These are phyloP conservation scores for Fusarium chlamydosporum DNA, from an alignment of 2,329 filamentous ascomycete species.

Conservation along the genomic window DNA sequence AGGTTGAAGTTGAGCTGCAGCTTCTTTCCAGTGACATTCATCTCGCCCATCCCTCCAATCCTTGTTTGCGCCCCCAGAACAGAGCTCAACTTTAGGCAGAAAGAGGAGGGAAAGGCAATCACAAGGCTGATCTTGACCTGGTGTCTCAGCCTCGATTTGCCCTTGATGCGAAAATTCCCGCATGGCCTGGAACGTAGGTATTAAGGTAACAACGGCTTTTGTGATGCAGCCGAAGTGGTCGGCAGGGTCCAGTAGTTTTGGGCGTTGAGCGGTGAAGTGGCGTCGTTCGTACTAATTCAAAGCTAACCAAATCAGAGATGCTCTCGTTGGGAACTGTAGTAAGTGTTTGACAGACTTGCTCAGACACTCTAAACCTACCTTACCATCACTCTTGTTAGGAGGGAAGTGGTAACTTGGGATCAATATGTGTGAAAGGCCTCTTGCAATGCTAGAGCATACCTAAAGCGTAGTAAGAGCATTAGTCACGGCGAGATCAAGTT, in stretches of 20 bases:
- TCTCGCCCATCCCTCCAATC: not conserved
- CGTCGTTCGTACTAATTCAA: not conserved
- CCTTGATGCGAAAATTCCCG: slow-evolving; percentile 31
- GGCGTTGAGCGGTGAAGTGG: slow-evolving; percentile 27
- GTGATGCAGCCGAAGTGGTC: slow-evolving; percentile 22
- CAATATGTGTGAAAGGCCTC: not conserved
- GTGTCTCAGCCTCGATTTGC: not conserved
- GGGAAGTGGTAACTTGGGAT: not conserved
- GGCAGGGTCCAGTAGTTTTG: slow-evolving; percentile 11
- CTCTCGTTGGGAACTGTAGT: not conserved
- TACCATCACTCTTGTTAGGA: not conserved
- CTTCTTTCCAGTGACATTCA: slow-evolving; percentile 15
- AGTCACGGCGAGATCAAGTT: not conserved
- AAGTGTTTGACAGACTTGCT: slow-evolving; percentile 1
- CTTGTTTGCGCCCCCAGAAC: not conserved
- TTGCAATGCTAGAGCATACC: not conserved
- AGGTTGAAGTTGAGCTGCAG: not conserved
- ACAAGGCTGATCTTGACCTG: slow-evolving; percentile 23
- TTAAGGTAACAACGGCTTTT: not conserved
- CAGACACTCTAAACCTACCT: slow-evolving; percentile 23
- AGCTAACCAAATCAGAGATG: slow-evolving; percentile 4
- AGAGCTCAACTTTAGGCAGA: slow-evolving; percentile 7
- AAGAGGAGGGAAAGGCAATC: slow-evolving; percentile 6
- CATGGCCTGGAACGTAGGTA: not conserved
- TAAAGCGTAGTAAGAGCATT: not conserved